Conservation (phyloP, 768 basidiomycete species). For the Panus rudis region DNA sequence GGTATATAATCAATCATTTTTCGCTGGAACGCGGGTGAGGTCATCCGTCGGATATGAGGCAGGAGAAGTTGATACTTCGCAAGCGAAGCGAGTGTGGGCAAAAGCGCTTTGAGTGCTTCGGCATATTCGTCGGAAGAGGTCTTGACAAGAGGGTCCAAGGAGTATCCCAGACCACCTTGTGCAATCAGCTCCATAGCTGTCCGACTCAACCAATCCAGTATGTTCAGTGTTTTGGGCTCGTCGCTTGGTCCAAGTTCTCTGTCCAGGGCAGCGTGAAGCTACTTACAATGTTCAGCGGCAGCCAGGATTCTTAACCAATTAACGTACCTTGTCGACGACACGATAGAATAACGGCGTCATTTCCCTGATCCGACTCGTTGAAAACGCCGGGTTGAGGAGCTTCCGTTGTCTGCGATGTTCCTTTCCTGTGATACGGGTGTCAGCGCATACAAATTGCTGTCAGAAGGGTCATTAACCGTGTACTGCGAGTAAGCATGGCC, state of each 20-base stretch:
- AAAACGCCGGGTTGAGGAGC: slow-evolving; percentile 17
- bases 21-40: slow-evolving; percentile 24
- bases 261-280: not conserved
- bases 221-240: not conserved
- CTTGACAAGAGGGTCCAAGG: slow-evolving; percentile 18
- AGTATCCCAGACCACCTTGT: slow-evolving; percentile 20
- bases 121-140: slow-evolving; percentile 15
- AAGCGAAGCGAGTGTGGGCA: slow-evolving; percentile 5
- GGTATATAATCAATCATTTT: slow-evolving; percentile 29
- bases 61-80: slow-evolving; percentile 4
- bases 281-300: not conserved
- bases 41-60: slow-evolving; percentile 10
- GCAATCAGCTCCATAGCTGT: slow-evolving; percentile 21
- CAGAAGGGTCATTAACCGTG: slow-evolving; percentile 1
- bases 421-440: slow-evolving; percentile 6
- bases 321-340: slow-evolving; percentile 9
- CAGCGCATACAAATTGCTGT: not conserved
- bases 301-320: not conserved
- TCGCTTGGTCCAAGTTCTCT: not conserved
- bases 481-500: slow-evolving; percentile 7
- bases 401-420: slow-evolving; percentile 18
- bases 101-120: slow-evolving; percentile 17
- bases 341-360: slow-evolving; percentile 14
- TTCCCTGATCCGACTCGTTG: slow-evolving; percentile 12
- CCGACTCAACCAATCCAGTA: slow-evolving; percentile 18